Conservation (phyloP, 139 green algal species). For the Volvox africanus region DNA sequence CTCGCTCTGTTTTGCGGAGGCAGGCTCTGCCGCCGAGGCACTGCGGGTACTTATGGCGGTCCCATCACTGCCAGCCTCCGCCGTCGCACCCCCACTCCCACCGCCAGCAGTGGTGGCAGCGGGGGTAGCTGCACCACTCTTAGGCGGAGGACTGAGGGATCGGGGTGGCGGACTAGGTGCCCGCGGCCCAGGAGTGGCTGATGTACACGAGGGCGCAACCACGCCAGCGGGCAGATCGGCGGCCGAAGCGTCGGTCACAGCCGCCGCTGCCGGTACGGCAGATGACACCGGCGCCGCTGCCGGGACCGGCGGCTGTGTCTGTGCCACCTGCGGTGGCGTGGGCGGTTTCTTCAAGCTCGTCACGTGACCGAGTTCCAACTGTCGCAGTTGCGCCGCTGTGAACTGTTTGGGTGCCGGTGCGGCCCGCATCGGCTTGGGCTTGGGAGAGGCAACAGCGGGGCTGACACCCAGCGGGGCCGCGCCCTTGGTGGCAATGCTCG, state of each 20-base stretch:
- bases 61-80: background rate
- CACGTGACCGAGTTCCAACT: conserved; percentile 21
- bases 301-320: background rate
- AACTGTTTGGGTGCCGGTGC: conserved; percentile 41
- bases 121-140: background rate
- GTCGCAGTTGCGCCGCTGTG: conserved; percentile 7
- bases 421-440: conserved; percentile 13
- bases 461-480: background rate
- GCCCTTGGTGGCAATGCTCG: background rate
- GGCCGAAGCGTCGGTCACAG: conserved; percentile 22
- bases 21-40: background rate
- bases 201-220: background rate
- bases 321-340: background rate
- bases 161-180: background rate
- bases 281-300: background rate
- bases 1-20: background rate
- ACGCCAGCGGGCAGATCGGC: background rate
- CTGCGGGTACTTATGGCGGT: background rate
- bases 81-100: background rate
- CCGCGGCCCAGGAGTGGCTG: background rate
- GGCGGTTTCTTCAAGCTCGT: background rate
- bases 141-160: background rate
- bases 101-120: background rate
- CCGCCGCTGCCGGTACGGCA: background rate
- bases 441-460: no score